Percentiles rank a stretch among this genome's conserved stretches.
These are phyloP conservation scores for Carex littledalei DNA, from an alignment of 176 grass and related monocot species.

Conservation along the genomic window DNA sequence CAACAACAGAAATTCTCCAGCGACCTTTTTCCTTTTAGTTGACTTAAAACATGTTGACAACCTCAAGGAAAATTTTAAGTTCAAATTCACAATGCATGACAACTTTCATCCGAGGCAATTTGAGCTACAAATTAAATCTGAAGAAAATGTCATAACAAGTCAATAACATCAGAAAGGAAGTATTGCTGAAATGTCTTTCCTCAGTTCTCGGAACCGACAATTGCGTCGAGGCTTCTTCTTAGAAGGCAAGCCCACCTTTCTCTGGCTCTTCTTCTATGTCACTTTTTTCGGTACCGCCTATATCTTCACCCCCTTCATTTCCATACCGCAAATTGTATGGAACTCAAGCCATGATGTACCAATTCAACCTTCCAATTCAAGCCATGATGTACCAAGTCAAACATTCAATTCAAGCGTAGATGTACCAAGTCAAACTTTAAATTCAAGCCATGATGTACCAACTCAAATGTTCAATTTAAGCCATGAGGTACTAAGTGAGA, in stretches of 20 bases:
- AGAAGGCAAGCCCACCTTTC: background rate
- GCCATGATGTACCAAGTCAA: background rate
- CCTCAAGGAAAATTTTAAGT: background rate
- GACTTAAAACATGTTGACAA: background rate
- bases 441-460: background rate
- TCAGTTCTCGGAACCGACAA: background rate
- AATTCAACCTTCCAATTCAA: background rate
- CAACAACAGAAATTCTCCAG: background rate
- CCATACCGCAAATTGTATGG: background rate
- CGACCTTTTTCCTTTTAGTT: background rate
- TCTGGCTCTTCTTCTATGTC: constrained; percentile 6
- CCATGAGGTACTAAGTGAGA: background rate
- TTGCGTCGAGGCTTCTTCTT: background rate
- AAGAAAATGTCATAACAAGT: background rate
- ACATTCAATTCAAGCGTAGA: background rate
- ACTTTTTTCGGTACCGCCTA: constrained; percentile 2
- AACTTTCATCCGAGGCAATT: background rate
- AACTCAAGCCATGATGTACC: background rate
- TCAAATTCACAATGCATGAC: background rate
- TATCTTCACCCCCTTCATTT: background rate
- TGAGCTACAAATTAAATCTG: background rate
- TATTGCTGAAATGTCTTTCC: background rate
- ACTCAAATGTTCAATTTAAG: background rate
- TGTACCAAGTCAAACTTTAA: background rate
- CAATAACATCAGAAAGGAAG: background rate